Percentiles rank a stretch among this genome's conserved stretches.
Evolutionary conservation across 371 early-diverging fungal genomes (phyloP).

Genomic region (Haplosporangium sp.): DNA sequence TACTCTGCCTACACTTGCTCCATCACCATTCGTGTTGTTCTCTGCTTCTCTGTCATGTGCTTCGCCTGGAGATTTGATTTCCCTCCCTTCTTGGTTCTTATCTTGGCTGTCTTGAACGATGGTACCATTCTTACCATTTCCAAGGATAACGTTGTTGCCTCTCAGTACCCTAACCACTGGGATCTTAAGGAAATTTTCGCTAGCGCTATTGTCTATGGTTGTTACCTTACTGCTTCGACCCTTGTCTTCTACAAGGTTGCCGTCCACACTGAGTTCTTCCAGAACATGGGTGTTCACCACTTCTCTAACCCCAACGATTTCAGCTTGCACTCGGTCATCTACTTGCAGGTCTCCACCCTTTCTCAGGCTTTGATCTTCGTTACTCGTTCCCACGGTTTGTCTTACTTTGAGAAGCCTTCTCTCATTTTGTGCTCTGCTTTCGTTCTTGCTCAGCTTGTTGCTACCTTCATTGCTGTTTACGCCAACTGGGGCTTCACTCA

Average conservation of each 20-base stretch:
- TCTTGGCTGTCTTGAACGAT: slow-evolving; percentile 69
- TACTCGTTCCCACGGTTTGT: slow-evolving; percentile 72
- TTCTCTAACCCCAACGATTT: slow-evolving; percentile 59
- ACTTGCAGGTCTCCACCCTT: slow-evolving; percentile 69
- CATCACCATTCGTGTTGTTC: slow-evolving; percentile 71
- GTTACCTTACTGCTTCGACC: slow-evolving; percentile 67
- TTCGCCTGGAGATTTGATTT: slow-evolving; percentile 70
- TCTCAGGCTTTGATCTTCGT: slow-evolving; percentile 73
- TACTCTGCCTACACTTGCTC: slow-evolving; percentile 73
- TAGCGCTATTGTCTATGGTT: slow-evolving; percentile 66
- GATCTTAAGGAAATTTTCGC: slow-evolving; percentile 69
- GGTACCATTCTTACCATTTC: slow-evolving; percentile 73
- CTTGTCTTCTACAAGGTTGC: slow-evolving; percentile 61
- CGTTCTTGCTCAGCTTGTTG: slow-evolving; percentile 67
- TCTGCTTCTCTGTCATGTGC: slow-evolving; percentile 67
- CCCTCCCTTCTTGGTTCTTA: slow-evolving; percentile 73
- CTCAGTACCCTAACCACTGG: slow-evolving; percentile 69
- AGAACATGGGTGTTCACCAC: slow-evolving; percentile 55
- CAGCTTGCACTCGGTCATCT: slow-evolving; percentile 67
- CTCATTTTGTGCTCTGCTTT: slow-evolving; percentile 65
- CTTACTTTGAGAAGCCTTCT: slow-evolving; percentile 70
- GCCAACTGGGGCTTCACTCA: slow-evolving; percentile 73
- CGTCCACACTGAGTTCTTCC: slow-evolving; percentile 61
- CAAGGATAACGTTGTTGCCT: slow-evolving; percentile 67
- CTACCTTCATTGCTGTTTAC: slow-evolving; percentile 72